Evolutionary conservation across 2,329 filamentous ascomycete species (phyloP), one percentile per base, ranked within the genome.

Genomic region (Alternaria postmessia): DNA sequence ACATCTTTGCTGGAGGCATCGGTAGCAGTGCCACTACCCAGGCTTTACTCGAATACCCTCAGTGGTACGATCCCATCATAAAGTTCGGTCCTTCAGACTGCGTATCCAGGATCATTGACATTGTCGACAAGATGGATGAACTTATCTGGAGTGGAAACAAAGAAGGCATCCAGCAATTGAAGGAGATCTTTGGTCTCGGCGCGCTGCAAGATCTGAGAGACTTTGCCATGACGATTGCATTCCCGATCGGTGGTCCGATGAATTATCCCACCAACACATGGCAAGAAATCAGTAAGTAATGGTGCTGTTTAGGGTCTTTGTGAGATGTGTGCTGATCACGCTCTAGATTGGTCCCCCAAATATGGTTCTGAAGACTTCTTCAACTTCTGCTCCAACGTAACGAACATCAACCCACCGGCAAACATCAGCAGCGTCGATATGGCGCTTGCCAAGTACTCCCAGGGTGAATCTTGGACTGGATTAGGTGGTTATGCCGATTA

Each of bases 401-500:
- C 84, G 1, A 79, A 85, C 57, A 69, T 80, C 32, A 69, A 82
- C 49, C 75, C 82, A 0, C 80, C 83, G 0, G 75, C 72, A 26
- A 79, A 79, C 43, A 77, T 84, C 54, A 80, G 80, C 1, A 72
- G 76, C 3, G 70, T 84, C 36, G 84, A 86, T 62, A 79, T 78
- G 42, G 74, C 73, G 7, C 71, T 86, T 14, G 75, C 83, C 9
- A 79, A 83, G 9, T 85, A 85, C 68, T 84, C 84, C 0, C 66
- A 79, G 30, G 84, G 83, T 16, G 77, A 82, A 56, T 70, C 83
- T 1, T 86, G 84, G 84, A 78, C 77, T 4, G 82, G 82, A 14
- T 74, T 86, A 1, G 84, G 84, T 18, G 82, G 81, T 53, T 86
- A 86, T 63, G 83, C 83, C 6, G 79, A 82, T 59, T 86, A 86